Evolutionary conservation across 768 basidiomycete genomes (phyloP), one percentile per base, ranked within the genome.

Genomic region (Termitomyces eurrhizus): DNA sequence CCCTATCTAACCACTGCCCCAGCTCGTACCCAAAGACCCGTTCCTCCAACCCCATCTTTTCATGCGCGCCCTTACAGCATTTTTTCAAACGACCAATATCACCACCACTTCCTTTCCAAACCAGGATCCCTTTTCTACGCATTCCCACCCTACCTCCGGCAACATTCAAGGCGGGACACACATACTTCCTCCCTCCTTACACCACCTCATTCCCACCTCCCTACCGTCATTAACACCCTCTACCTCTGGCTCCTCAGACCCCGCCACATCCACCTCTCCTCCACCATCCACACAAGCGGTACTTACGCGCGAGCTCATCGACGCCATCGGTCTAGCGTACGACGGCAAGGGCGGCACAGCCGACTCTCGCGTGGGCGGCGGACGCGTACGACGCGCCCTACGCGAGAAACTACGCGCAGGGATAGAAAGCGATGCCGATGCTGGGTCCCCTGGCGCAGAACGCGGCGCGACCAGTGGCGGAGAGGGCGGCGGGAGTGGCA

Each of bases 21-120:
- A 73, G 68, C 60, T 70, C 50, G 74, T 87, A 41, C 88, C 91
- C 2, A 87, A 86, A 69, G 92, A 93, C 70, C 92, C 92, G 1
- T 92, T 94, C 67, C 74, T 90, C 49, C 82, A 90, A 59, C 89
- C 90, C 0, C 69, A 81, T 44, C 74, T 74, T 9, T 88, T 93
- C 61, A 67, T 80, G 24, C 70, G 74, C 29, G 80, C 82, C 1
- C 74, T 93, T 7, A 69, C 65, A 49, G 69, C 73, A 18, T 80
- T 78, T 59, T 54, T 72, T 33, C 68, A 72, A 16, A 63, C 72
- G 44, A 59, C 72, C 44, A 63, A 65, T 14, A 61, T 63, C 35
- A 39, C 42, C 29, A 24, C 48, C 21, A 39, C 44, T 3, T 29
- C 37, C 52, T 67, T 35, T 46, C 33, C 39, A 61, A 37, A 52